phyloP scores from a whole-genome alignment of 495 filamentous ascomycete genomes.

The Aspergillus funiculosus region DNA sequence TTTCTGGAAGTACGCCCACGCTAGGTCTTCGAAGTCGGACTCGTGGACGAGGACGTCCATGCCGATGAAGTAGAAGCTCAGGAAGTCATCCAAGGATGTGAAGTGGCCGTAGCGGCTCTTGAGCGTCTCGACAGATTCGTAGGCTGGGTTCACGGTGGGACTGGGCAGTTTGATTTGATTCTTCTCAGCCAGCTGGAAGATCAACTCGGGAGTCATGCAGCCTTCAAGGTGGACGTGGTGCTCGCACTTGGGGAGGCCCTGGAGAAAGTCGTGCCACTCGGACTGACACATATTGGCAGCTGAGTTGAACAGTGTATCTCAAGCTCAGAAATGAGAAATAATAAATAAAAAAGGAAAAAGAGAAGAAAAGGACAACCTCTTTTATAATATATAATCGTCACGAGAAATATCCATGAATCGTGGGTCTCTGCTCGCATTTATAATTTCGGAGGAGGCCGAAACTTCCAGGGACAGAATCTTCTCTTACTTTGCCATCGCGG shows the following conservation, averaged over 20 bases:
- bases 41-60: constrained; percentile 58
- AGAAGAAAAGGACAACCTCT: no score
- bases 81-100: constrained; percentile 68
- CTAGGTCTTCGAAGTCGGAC: constrained; percentile 66
- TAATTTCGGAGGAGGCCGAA: no score
- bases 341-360: not conserved
- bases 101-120: constrained; percentile 56
- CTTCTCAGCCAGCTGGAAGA: constrained; percentile 60
- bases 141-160: constrained; percentile 47
- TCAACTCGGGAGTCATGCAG: constrained; percentile 57
- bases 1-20: constrained; percentile 64
- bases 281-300: constrained; percentile 35
- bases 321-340: not conserved
- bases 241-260: constrained; percentile 68
- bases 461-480: no score
- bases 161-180: constrained; percentile 58
- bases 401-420: no score
- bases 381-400: no score
- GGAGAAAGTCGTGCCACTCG: constrained; percentile 53
- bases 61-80: constrained; percentile 72
- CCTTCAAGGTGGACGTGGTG: constrained; percentile 78
- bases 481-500: no score
- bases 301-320: not conserved
- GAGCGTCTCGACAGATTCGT: constrained; percentile 54
- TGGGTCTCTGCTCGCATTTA: no score